Conservation (phyloP, 768 basidiomycete genomes). For the Dioszegia crocea region DNA sequence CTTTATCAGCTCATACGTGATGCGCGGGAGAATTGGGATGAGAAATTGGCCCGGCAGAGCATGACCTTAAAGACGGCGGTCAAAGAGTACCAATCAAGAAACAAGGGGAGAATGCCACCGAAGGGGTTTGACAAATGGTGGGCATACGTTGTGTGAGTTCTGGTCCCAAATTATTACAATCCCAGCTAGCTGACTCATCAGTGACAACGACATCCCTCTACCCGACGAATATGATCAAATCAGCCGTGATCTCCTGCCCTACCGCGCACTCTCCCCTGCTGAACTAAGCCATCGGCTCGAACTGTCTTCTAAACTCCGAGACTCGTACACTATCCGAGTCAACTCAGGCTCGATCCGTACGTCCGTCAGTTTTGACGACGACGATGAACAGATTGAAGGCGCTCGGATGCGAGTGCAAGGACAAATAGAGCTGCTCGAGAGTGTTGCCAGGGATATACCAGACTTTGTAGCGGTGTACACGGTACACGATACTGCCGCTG, state of each 20-base stretch:
- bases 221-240: conserved; percentile 47
- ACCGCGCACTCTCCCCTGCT: conserved; percentile 34
- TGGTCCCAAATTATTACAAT: background rate
- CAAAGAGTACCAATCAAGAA: conserved; percentile 37
- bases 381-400: conserved; percentile 16
- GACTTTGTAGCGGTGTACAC: conserved; percentile 33
- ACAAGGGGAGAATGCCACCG: conserved; percentile 27
- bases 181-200: conserved; percentile 2
- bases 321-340: conserved; percentile 30
- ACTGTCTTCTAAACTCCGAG: conserved; percentile 10
- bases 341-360: conserved; percentile 23
- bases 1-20: conserved; percentile 45
- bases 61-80: conserved; percentile 37
- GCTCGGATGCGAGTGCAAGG: conserved; percentile 27
- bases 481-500: conserved; percentile 39
- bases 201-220: conserved; percentile 39
- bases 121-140: conserved; percentile 49
- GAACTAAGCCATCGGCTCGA: conserved; percentile 22
- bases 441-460: conserved; percentile 24
- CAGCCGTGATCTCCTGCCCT: conserved; percentile 35
- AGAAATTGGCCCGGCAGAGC: conserved; percentile 34
- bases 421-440: conserved; percentile 28
- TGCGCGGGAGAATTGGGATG: conserved; percentile 38
- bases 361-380: conserved; percentile 6
- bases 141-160: conserved; percentile 38